Conservation (phyloP, 2,329 filamentous ascomycete species). For the Aspergillus aculeatus region DNA sequence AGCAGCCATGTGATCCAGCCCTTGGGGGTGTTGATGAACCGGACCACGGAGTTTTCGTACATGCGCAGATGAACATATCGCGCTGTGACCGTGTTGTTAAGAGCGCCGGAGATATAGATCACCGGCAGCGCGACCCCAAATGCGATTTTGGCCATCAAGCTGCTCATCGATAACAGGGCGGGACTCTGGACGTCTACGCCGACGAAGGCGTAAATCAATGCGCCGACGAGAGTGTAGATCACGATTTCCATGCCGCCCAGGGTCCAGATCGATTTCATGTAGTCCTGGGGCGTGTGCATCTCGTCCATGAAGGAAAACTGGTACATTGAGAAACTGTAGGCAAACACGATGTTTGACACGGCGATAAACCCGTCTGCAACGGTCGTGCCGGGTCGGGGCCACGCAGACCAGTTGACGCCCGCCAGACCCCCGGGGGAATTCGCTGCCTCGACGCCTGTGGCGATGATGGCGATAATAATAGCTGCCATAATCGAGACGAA, state of each 20-base stretch:
- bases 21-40: conserved; percentile 19
- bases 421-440: conserved; percentile 19
- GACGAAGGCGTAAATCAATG: conserved; percentile 29
- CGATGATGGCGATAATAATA: conserved; percentile 35
- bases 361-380: conserved; percentile 28
- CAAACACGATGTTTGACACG: conserved; percentile 30
- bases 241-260: conserved; percentile 11
- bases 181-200: conserved; percentile 27
- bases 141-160: conserved; percentile 6
- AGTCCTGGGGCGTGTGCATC: conserved; percentile 16
- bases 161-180: conserved; percentile 26
- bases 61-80: conserved; percentile 22
- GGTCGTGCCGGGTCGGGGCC: conserved; percentile 17
- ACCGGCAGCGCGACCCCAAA: conserved; percentile 11
- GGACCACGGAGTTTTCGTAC: conserved; percentile 17
- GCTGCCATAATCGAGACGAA: conserved; percentile 33
- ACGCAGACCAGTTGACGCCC: conserved; percentile 16
- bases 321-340: conserved; percentile 39
- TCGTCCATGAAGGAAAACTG: conserved; percentile 13
- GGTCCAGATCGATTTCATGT: conserved; percentile 11
- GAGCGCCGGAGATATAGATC: conserved; percentile 21
- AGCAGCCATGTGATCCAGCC: conserved; percentile 22
- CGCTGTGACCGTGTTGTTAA: conserved; percentile 21
- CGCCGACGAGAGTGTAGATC: conserved; percentile 12
- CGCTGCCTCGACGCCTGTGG: conserved; percentile 28